Evolutionary conservation across 2,329 filamentous ascomycete species (phyloP).

Genomic region (Phialemoniopsis sp.): DNA sequence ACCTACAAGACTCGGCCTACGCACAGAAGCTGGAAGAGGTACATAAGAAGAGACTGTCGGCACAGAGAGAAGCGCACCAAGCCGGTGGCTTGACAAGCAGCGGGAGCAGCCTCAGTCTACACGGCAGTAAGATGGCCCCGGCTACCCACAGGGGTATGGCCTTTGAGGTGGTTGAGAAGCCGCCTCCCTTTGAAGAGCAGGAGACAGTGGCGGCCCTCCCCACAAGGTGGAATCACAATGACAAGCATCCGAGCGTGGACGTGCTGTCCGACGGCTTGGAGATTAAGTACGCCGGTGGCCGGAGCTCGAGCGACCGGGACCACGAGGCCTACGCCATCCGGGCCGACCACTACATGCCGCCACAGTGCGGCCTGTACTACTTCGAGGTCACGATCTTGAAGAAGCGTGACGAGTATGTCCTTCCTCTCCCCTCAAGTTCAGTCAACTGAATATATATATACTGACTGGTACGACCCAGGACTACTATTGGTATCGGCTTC

Average conservation of each 20-base stretch:
- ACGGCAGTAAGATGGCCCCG: conserved; percentile 50
- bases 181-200: conserved; percentile 57
- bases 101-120: conserved; percentile 43
- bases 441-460: background rate
- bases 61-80: conserved; percentile 42
- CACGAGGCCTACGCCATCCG: conserved; percentile 80
- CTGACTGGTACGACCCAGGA: conserved; percentile 27
- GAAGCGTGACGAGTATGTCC: conserved; percentile 47
- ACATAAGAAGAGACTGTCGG: conserved; percentile 56
- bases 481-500: conserved; percentile 61
- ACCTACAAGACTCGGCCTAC: conserved; percentile 74
- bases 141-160: conserved; percentile 70
- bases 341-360: conserved; percentile 81
- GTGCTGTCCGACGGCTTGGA: conserved; percentile 70
- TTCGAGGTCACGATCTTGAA: conserved; percentile 65
- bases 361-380: conserved; percentile 91
- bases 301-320: conserved; percentile 46
- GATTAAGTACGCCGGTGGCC: conserved; percentile 53
- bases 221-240: conserved; percentile 74
- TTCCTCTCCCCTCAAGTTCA: too few species aligned
- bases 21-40: conserved; percentile 70
- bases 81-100: conserved; percentile 49
- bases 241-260: conserved; percentile 72
- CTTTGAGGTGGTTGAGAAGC: conserved; percentile 79
- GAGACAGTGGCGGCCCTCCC: conserved; percentile 64